A percentile compares a stretch with the other conserved stretches of the same genome.
Evolutionary conservation across 2,329 filamentous ascomycete species (phyloP).

Genomic region (Aureobasidium leucospermi): DNA sequence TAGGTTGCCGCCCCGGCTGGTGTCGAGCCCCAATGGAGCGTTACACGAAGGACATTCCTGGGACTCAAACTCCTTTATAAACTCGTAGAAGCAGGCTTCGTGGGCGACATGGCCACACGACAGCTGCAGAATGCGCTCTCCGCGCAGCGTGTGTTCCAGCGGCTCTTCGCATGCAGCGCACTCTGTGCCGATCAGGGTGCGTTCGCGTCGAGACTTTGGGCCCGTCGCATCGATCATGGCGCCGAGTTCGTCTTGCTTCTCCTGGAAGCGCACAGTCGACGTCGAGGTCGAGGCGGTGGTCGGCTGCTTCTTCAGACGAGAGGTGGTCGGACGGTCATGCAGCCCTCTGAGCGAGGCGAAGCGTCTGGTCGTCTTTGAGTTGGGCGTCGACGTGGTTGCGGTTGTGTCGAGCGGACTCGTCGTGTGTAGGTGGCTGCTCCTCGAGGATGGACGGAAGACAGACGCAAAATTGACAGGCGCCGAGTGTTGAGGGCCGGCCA

Average conservation of each 20-base stretch:
- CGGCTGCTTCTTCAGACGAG: conserved; percentile 9
- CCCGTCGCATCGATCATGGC: conserved; percentile 28
- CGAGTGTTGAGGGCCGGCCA: conserved; percentile 7
- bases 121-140: conserved; percentile 90
- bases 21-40: conserved; percentile 84
- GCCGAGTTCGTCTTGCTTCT: conserved; percentile 19
- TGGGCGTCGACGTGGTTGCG: neutral
- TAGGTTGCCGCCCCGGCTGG: conserved; percentile 85
- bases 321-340: conserved; percentile 1
- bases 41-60: conserved; percentile 93
- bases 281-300: neutral
- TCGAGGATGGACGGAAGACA: neutral
- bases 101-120: conserved; percentile 96
- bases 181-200: conserved; percentile 90
- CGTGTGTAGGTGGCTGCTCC: neutral
- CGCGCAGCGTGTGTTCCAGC: conserved; percentile 86
- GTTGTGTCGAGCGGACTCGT: neutral
- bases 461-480: conserved; percentile 2
- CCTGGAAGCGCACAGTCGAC: conserved; percentile 10
- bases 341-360: conserved; percentile 7
- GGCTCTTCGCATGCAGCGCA: conserved; percentile 97
- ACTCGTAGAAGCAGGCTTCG: conserved; percentile 98
- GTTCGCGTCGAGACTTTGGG: conserved; percentile 60
- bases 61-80: conserved; percentile 87
- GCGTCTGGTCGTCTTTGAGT: neutral